Evolutionary conservation across 2,329 filamentous ascomycete genomes (phyloP), one percentile per base, ranked within the genome.

Genomic region (Ceratocystis alfenasii): DNA sequence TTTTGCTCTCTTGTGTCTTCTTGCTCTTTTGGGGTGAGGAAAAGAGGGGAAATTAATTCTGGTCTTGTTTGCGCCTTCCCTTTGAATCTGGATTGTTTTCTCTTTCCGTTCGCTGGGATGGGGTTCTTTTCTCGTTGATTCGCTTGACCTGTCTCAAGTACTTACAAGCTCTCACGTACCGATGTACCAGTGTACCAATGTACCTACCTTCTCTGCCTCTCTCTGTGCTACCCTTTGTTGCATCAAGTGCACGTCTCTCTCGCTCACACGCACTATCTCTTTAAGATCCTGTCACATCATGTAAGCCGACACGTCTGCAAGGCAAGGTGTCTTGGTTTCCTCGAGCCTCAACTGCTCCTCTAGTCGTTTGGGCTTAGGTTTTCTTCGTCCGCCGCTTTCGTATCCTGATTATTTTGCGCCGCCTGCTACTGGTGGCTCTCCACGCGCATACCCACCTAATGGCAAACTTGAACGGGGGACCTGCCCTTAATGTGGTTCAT

Each of bases 1-100:
- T n/a, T 3, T 57, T 8, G 20, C 20, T 20, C 1, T 53, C n/a
- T 20, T 22, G 20, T 8, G 17, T 53, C n/a, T 22, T 20, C 22
- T 22, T 22, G 17, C 8, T 25, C n/a, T 28, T 53, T 28, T 53
- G 7, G 22, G 8, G 48, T 15, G 15, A 15, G 12, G 7, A 5
- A 25, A 25, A n/a, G 48, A 53, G 20, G 48, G n/a, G 8, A 41
- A 41, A 41, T 41, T 41, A 15, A 3, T 41, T 12, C 36, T 41
- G 10, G 36, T 41, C 36, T 12, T 41, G 12, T 41, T 41, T 57
- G 22, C 12, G 10, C 28, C 33, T n/a, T 36, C 25, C 20, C 48
- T 15, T 28, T 53, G 48, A 28, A 41, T 41, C 10, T 59, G 28
- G 55, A 59, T 59, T 59, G 30, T 59, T 59, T 59, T 20, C 55